phyloP scores from a whole-genome alignment of 2,329 filamentous ascomycete species.

The Ambrosiella beaveri region DNA sequence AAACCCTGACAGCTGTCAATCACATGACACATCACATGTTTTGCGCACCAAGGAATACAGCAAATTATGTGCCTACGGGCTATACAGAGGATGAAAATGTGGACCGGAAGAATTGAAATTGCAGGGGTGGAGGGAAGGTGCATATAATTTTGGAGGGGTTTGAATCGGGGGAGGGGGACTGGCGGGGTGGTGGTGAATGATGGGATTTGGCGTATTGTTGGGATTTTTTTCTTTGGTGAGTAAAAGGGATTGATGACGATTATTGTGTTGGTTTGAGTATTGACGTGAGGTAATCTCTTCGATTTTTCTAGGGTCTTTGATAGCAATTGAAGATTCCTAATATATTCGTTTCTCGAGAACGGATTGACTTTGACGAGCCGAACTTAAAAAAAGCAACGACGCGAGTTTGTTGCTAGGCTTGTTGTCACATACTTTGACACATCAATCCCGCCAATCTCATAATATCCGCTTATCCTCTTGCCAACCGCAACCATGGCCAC shows the following conservation, averaged over 20 bases:
- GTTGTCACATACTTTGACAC: not conserved
- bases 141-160: not conserved
- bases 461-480: not conserved
- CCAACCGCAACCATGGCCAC: conserved; percentile 11
- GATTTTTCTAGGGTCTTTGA: too few relatives aligned
- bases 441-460: not conserved
- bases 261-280: too few relatives aligned
- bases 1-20: too few relatives aligned
- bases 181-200: not conserved
- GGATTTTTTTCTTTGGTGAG: not conserved
- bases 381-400: too few relatives aligned
- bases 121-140: not conserved
- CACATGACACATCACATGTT: too few relatives aligned
- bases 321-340: too few relatives aligned
- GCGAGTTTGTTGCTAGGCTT: not conserved
- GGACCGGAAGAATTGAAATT: not conserved
- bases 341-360: too few relatives aligned
- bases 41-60: not conserved
- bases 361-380: too few relatives aligned
- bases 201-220: not conserved
- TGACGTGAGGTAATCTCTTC: too few relatives aligned
- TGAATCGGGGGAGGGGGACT: not conserved
- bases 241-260: too few relatives aligned
- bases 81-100: not conserved
- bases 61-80: not conserved